phyloP scores from a whole-genome alignment of 2,329 filamentous ascomycete species.

The Ramularia endophylla region DNA sequence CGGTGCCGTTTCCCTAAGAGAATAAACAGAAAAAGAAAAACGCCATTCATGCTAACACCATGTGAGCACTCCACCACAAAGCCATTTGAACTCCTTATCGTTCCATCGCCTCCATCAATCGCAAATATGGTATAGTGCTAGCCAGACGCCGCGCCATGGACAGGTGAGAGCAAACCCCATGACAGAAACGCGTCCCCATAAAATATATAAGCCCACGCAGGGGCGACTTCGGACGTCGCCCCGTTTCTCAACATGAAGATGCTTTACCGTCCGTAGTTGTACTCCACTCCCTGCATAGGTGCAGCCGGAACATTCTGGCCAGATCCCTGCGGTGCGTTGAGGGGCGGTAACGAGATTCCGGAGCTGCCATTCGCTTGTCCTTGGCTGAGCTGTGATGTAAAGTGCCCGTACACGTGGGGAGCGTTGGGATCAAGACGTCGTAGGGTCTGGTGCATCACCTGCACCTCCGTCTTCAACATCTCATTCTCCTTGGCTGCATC shows the following conservation, averaged over 20 bases:
- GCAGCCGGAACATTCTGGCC: slow-evolving; percentile 21
- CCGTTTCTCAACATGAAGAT: no score
- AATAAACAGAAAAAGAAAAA: no score
- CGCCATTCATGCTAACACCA: no score
- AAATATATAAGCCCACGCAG: background rate
- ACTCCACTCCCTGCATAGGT: slow-evolving; percentile 48
- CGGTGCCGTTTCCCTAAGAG: no score
- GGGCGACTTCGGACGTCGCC: slow-evolving; percentile 1
- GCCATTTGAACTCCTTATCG: no score
- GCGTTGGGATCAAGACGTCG: slow-evolving; percentile 41
- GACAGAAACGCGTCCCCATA: background rate
- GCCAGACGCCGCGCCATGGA: slow-evolving; percentile 10
- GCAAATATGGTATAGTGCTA: slow-evolving; percentile 21
- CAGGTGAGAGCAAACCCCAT: slow-evolving; percentile 3
- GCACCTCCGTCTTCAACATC: slow-evolving; percentile 41
- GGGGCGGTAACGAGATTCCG: slow-evolving; percentile 32
- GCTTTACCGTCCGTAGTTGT: slow-evolving; percentile 26
- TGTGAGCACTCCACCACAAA: no score
- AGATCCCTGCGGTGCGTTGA: slow-evolving; percentile 21
- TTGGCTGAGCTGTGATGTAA: slow-evolving; percentile 40
- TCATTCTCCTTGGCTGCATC: slow-evolving; percentile 44
- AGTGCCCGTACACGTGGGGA: slow-evolving; percentile 43
- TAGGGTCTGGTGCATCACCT: slow-evolving; percentile 42
- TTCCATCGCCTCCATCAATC: slow-evolving; percentile 5
- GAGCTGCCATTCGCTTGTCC: slow-evolving; percentile 28